A percentile compares a stretch with the other conserved stretches of the same genome.
Evolutionary conservation across 257 asterid genomes (phyloP).

Genomic region (Scutellaria galericulata): DNA sequence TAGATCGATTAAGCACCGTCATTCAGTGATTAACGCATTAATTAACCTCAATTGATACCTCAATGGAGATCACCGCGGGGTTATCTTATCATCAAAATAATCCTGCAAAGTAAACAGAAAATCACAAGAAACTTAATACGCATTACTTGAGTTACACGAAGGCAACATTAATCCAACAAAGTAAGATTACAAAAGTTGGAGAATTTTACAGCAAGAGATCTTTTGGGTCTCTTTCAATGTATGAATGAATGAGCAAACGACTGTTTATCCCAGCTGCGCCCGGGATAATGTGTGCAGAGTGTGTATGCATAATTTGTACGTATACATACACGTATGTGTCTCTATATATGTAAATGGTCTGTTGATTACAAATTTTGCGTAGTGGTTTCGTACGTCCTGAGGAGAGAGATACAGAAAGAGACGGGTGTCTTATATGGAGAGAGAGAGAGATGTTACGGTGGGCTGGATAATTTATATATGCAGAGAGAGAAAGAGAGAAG

Average conservation of each 20-base stretch:
- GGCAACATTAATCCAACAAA: not conserved
- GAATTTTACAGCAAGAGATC: conserved; percentile 40
- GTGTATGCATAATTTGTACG: conserved; percentile 37
- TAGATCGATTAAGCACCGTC: conserved; percentile 57
- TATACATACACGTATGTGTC: conserved; percentile 30
- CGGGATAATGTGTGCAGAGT: conserved; percentile 34
- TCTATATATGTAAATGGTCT: conserved; percentile 23
- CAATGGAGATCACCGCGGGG: conserved; percentile 57
- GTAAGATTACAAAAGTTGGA: conserved; percentile 21
- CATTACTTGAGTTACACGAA: conserved; percentile 61
- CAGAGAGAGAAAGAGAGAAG: not conserved
- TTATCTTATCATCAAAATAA: conserved; percentile 28
- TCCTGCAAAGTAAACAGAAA: conserved; percentile 43
- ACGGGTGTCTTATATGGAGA: conserved; percentile 34
- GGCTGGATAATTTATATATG: conserved; percentile 28
- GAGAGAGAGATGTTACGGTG: conserved; percentile 9
- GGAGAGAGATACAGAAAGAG: conserved; percentile 31
- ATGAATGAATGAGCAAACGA: conserved; percentile 38
- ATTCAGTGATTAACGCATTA: conserved; percentile 37
- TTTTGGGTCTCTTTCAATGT: conserved; percentile 25
- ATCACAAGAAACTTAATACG: conserved; percentile 36
- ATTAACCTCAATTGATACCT: conserved; percentile 49
- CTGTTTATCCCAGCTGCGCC: conserved; percentile 42
- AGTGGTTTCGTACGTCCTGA: conserved; percentile 27
- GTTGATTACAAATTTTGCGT: conserved; percentile 28